Conservation (phyloP, 441 rosid genomes). For the Arabidopsis lyrata region DNA sequence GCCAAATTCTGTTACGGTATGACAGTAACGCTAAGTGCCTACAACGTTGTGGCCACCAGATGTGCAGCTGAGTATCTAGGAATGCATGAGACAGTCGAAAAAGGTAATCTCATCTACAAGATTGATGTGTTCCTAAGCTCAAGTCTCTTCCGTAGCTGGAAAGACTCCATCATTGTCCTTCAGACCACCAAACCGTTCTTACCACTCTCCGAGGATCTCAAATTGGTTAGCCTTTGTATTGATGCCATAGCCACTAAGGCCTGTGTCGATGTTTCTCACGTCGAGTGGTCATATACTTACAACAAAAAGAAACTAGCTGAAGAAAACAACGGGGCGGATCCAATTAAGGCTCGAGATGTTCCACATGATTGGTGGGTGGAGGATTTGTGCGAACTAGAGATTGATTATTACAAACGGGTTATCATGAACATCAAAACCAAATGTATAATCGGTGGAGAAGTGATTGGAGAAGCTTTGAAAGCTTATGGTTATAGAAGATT, state of each 20-base stretch:
- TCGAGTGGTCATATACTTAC: constrained; percentile 84
- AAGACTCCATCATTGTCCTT: constrained; percentile 81
- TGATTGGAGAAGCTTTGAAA: constrained; percentile 83
- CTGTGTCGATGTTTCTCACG: constrained; percentile 65
- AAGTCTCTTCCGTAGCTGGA: constrained; percentile 82
- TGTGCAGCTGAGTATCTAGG: constrained; percentile 84
- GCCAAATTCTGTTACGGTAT: constrained; percentile 87
- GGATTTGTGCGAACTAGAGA: constrained; percentile 81
- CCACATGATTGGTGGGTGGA: constrained; percentile 93
- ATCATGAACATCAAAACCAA: constrained; percentile 55
- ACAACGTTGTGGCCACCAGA: constrained; percentile 70
- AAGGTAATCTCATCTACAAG: constrained; percentile 82
- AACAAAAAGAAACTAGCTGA: constrained; percentile 71
- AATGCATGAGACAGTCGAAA: constrained; percentile 77
- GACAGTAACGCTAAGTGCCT: constrained; percentile 77
- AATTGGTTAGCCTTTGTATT: constrained; percentile 60
- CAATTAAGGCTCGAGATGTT: constrained; percentile 58
- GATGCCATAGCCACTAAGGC: constrained; percentile 76
- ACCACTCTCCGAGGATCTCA: constrained; percentile 71
- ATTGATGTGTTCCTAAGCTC: constrained; percentile 80
- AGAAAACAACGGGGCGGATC: constrained; percentile 57
- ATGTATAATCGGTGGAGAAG: constrained; percentile 54
- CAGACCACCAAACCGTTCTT: constrained; percentile 63
- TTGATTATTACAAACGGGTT: constrained; percentile 68
- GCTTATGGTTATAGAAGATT: constrained; percentile 81